Conservation (phyloP, 257 asterid genomes). For the Schizonepeta tenuifolia region DNA sequence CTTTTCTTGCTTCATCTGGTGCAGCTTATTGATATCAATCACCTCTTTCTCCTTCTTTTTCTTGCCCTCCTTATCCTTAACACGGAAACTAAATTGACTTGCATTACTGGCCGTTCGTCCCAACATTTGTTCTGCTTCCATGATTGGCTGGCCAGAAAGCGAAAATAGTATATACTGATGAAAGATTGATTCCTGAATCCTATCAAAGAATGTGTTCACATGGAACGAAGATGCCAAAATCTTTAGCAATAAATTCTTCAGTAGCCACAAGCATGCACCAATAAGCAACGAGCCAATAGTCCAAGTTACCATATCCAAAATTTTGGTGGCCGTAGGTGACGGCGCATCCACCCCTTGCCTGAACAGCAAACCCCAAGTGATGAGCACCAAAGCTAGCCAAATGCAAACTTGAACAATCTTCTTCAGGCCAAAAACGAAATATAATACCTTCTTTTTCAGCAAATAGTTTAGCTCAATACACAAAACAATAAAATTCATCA, state of each 20-base stretch:
- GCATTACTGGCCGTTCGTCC: conserved; percentile 56
- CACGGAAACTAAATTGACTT: conserved; percentile 70
- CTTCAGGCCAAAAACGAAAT: conserved; percentile 78
- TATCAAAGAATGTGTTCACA: conserved; percentile 81
- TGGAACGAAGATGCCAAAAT: conserved; percentile 88
- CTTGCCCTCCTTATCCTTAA: conserved; percentile 70
- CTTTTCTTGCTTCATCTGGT: conserved; percentile 87
- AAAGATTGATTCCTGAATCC: conserved; percentile 87
- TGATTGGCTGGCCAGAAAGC: conserved; percentile 73
- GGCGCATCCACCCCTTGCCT: conserved; percentile 47
- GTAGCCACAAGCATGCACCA: conserved; percentile 80
- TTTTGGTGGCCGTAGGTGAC: conserved; percentile 37
- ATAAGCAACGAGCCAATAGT: conserved; percentile 69
- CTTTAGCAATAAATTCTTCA: conserved; percentile 79
- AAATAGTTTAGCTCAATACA: conserved; percentile 76
- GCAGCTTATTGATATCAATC: conserved; percentile 77
- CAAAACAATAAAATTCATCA: conserved; percentile 64
- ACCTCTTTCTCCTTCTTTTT: conserved; percentile 60
- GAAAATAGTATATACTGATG: conserved; percentile 80
- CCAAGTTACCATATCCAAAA: conserved; percentile 73
- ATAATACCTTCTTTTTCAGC: conserved; percentile 77
- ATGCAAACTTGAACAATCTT: conserved; percentile 68
- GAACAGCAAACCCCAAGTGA: conserved; percentile 72
- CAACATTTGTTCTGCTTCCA: conserved; percentile 67
- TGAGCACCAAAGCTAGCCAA: conserved; percentile 73